Conservation (phyloP, 2,329 filamentous ascomycete species). For the Teratosphaeria nubilosa region DNA sequence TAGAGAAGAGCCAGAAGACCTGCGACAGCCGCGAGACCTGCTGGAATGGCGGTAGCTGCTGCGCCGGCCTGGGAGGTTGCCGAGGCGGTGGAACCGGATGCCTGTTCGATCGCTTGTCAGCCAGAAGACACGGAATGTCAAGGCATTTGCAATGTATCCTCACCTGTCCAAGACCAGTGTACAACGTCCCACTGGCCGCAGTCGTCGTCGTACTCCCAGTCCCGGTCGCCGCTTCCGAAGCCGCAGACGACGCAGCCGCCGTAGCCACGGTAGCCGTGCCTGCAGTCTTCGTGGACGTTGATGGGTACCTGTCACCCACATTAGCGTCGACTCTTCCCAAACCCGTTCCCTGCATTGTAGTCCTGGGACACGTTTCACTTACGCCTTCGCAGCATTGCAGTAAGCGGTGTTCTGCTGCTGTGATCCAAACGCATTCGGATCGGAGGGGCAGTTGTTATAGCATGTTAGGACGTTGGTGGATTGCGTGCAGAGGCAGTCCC, state of each 20-base stretch:
- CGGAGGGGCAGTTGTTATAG: conserved; percentile 54
- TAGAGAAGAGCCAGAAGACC: not conserved
- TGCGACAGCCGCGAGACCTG: not conserved
- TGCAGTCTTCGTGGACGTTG: not conserved
- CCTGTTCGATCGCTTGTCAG: not conserved
- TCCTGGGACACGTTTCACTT: too few relatives aligned
- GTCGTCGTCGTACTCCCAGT: not conserved
- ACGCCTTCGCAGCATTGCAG: conserved; percentile 25
- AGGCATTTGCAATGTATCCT: not conserved
- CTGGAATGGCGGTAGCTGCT: not conserved
- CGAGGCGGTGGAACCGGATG: not conserved
- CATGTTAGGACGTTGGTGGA: conserved; percentile 37
- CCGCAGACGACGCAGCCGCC: not conserved
- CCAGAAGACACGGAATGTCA: not conserved
- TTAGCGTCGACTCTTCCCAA: not conserved
- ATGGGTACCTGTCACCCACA: not conserved
- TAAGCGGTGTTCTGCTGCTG: conserved; percentile 26
- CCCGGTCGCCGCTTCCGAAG: too few relatives aligned
- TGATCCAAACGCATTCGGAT: conserved; percentile 24
- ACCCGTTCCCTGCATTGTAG: too few relatives aligned
- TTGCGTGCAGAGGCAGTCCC: conserved; percentile 48
- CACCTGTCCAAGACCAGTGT: not conserved
- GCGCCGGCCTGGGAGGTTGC: not conserved
- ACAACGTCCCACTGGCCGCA: not conserved
- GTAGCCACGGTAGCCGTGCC: not conserved